phyloP scores from a whole-genome alignment of 441 rosid species.

The Adansonia gregorii region DNA sequence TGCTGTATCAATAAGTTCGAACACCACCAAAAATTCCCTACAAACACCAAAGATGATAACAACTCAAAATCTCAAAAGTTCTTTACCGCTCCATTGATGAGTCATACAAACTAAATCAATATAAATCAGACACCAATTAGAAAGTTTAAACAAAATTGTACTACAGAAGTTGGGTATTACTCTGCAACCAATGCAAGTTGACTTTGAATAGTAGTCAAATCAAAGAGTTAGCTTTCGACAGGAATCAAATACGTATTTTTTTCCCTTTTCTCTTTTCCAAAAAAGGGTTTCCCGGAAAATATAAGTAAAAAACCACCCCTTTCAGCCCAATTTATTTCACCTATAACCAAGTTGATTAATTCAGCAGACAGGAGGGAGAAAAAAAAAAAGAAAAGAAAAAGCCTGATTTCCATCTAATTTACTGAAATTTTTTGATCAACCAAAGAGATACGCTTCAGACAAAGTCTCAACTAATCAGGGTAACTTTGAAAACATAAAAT shows the following conservation, averaged over 20 bases:
- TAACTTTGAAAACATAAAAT: slow-evolving; percentile 2
- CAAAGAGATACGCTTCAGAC: not conserved
- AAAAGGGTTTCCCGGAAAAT: not conserved
- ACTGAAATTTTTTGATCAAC: slow-evolving; percentile 1
- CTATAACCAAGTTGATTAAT: not conserved
- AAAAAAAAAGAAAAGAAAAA: no score
- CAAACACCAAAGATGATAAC: slow-evolving; percentile 17
- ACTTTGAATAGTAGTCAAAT: not conserved
- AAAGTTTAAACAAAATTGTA: not conserved
- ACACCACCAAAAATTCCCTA: slow-evolving; percentile 19
- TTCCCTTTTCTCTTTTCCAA: not conserved
- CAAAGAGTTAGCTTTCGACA: not conserved
- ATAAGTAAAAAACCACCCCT: no score
- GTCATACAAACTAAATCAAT: slow-evolving; percentile 11
- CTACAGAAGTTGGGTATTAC: not conserved
- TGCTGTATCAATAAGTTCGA: slow-evolving; percentile 24
- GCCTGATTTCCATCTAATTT: slow-evolving; percentile 6
- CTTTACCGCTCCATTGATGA: not conserved
- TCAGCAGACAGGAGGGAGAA: not conserved
- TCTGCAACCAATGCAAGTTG: slow-evolving; percentile 6
- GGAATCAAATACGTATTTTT: not conserved
- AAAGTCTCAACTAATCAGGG: not conserved
- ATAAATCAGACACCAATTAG: slow-evolving; percentile 16
- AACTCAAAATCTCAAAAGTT: not conserved
- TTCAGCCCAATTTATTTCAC: not conserved